phyloP scores from a whole-genome alignment of 257 asterid genomes.

The Solanum lycopersicoides region DNA sequence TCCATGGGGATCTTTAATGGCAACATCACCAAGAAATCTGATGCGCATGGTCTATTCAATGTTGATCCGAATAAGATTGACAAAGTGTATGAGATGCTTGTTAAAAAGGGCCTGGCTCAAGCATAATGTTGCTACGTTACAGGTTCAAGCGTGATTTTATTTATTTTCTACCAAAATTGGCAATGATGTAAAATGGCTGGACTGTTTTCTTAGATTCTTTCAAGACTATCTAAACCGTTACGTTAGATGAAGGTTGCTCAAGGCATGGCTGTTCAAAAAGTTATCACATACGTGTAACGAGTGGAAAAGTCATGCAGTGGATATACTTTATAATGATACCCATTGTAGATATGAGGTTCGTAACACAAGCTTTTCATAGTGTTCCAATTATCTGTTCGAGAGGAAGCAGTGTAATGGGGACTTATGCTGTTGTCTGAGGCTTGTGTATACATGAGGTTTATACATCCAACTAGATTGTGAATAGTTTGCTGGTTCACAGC shows the following conservation, averaged over 20 bases:
- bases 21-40: conserved; percentile 57
- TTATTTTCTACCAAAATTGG: background rate
- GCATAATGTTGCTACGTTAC: conserved; percentile 15
- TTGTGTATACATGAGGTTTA: background rate
- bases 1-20: conserved; percentile 65
- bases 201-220: background rate
- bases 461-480: background rate
- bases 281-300: background rate
- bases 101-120: conserved; percentile 59
- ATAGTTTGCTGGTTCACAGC: background rate
- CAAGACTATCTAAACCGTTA: background rate
- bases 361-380: background rate
- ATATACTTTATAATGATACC: background rate
- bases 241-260: background rate
- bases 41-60: conserved; percentile 68
- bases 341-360: background rate
- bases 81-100: conserved; percentile 77
- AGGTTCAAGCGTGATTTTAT: background rate
- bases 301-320: background rate
- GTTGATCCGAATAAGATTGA: conserved; percentile 82
- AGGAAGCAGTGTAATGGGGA: background rate
- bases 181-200: background rate
- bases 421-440: background rate
- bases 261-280: background rate
- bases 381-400: background rate